Conservation (phyloP, 176 grass and related monocot genomes). For the Lolium multiflorum region DNA sequence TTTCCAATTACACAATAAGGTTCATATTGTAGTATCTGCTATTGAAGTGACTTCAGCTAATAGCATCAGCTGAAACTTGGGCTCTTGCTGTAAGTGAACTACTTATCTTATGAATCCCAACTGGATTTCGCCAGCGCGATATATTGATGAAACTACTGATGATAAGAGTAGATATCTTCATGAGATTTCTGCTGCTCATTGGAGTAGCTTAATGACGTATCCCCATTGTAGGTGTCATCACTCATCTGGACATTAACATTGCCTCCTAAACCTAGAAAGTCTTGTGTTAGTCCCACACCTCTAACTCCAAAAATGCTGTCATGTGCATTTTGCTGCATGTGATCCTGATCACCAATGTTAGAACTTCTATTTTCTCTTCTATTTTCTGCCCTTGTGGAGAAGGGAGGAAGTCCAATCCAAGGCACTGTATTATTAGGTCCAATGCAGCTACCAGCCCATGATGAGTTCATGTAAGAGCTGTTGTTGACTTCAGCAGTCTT, state of each 20-base stretch:
- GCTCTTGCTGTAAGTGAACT: constrained; percentile 31
- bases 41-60: background rate
- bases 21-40: background rate
- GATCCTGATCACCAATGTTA: constrained; percentile 23
- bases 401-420: constrained; percentile 5
- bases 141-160: constrained; percentile 24
- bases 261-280: constrained; percentile 45
- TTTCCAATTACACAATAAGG: constrained; percentile 9
- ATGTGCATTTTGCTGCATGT: constrained; percentile 31
- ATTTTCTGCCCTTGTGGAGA: constrained; percentile 32
- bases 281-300: constrained; percentile 42
- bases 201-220: constrained; percentile 38
- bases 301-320: background rate
- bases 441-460: constrained; percentile 20
- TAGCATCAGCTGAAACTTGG: constrained; percentile 28
- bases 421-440: background rate
- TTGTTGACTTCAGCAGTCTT: constrained; percentile 3
- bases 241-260: constrained; percentile 11
- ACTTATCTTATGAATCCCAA: constrained; percentile 2
- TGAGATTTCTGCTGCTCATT: constrained; percentile 25
- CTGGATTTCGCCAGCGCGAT: constrained; percentile 2
- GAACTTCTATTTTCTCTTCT: background rate
- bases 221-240: background rate
- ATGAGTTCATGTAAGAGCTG: constrained; percentile 6
- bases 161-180: constrained; percentile 28